Percentiles rank a stretch among this genome's conserved stretches.
These are phyloP conservation scores for Fomitopsis betulina DNA, from an alignment of 1,284 basidiomycete species.

Conservation along the genomic window DNA sequence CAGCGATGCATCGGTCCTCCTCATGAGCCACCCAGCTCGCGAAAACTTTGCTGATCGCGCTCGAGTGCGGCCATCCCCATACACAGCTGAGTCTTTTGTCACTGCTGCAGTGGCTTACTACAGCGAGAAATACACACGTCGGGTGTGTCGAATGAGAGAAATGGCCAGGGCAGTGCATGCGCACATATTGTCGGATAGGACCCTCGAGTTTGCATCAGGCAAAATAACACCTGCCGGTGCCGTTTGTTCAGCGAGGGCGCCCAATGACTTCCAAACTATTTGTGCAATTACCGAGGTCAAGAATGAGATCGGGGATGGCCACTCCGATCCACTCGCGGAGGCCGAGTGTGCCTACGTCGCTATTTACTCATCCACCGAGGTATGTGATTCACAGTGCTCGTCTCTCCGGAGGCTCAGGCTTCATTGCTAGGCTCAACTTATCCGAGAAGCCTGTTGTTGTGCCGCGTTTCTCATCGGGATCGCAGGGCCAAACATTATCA, in stretches of 20 bases:
- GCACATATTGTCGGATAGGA: not conserved
- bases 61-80: too few species aligned
- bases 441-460: constrained; percentile 9
- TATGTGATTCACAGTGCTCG: not conserved
- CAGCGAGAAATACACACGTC: too few species aligned
- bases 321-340: constrained; percentile 10
- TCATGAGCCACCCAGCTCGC: too few species aligned
- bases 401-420: not conserved
- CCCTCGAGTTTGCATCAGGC: not conserved
- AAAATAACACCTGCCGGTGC: not conserved
- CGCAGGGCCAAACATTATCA: constrained; percentile 8
- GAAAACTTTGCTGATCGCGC: too few species aligned
- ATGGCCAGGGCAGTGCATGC: not conserved
- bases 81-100: not conserved
- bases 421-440: not conserved
- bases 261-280: not conserved
- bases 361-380: not conserved
- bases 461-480: constrained; percentile 8
- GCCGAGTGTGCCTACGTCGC: constrained; percentile 9
- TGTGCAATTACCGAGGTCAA: constrained; percentile 8
- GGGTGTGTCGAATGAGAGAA: too few species aligned
- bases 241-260: not conserved
- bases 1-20: too few species aligned
- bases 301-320: constrained; percentile 13
- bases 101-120: too few species aligned